Conservation (phyloP, 805 yeast species). For the Candida montana region DNA sequence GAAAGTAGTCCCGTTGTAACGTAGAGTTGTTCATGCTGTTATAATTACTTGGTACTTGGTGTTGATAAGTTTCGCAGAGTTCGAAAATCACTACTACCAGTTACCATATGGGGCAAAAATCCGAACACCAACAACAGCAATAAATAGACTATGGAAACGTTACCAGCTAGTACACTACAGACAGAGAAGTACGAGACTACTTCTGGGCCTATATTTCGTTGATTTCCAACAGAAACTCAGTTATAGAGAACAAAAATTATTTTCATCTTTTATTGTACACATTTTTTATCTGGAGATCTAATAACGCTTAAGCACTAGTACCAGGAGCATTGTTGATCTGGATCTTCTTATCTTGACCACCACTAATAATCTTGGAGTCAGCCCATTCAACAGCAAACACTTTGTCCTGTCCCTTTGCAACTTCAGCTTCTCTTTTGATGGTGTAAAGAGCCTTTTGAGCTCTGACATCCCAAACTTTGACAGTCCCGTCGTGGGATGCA, state of each 20-base stretch:
- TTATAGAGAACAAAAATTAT: too few relatives aligned
- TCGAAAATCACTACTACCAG: too few relatives aligned
- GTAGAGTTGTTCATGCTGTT: conserved; percentile 7
- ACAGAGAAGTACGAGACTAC: too few relatives aligned
- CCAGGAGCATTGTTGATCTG: conserved; percentile 60
- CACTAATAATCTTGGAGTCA: conserved; percentile 75
- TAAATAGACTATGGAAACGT: too few relatives aligned
- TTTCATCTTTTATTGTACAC: neutral
- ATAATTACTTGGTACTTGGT: too few relatives aligned
- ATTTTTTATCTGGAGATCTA: neutral
- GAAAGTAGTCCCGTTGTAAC: conserved; percentile 10
- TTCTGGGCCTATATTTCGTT: too few relatives aligned
- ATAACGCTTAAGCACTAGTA: conserved; percentile 1
- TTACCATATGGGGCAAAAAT: too few relatives aligned
- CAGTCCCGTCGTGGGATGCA: conserved; percentile 95
- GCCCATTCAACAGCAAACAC: conserved; percentile 90
- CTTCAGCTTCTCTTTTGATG: conserved; percentile 62
- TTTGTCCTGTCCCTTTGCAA: conserved; percentile 46
- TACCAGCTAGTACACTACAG: too few relatives aligned
- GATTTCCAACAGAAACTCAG: too few relatives aligned
- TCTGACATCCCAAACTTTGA: conserved; percentile 92
- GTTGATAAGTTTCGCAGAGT: too few relatives aligned
- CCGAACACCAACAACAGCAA: too few relatives aligned
- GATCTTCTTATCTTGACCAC: conserved; percentile 89
- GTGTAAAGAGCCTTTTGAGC: conserved; percentile 79